phyloP scores from a whole-genome alignment of 2,329 filamentous ascomycete genomes.

The Colletotrichum noveboracense region DNA sequence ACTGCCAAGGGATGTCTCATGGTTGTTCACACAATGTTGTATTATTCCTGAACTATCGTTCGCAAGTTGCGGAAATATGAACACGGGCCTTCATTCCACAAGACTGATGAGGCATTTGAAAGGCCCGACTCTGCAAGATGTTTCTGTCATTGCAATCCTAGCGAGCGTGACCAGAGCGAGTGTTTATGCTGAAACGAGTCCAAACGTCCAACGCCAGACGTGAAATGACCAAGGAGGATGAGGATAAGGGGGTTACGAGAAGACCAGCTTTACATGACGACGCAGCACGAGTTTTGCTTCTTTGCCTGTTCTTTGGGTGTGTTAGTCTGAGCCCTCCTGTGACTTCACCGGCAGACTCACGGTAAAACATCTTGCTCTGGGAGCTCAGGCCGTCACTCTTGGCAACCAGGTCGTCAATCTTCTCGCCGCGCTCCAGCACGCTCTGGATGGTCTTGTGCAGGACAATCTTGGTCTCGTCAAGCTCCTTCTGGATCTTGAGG shows the following conservation, averaged over 20 bases:
- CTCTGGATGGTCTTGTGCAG: slow-evolving; percentile 96
- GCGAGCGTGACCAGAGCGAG: slow-evolving; percentile 12
- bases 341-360: slow-evolving; percentile 46
- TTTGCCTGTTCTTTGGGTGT: slow-evolving; percentile 64
- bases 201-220: slow-evolving; percentile 31
- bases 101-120: not conserved
- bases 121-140: not conserved
- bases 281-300: slow-evolving; percentile 81
- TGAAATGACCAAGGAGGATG: not conserved
- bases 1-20: not conserved
- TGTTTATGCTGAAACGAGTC: slow-evolving; percentile 19
- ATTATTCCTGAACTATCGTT: slow-evolving; percentile 11
- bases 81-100: not conserved
- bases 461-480: slow-evolving; percentile 97
- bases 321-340: not conserved
- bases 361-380: slow-evolving; percentile 98
- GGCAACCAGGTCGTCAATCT: slow-evolving; percentile 90
- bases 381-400: slow-evolving; percentile 92
- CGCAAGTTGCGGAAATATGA: not conserved
- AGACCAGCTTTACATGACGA: slow-evolving; percentile 62
- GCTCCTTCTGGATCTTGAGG: slow-evolving; percentile 92
- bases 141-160: not conserved
- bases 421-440: slow-evolving; percentile 88
- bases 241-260: not conserved
- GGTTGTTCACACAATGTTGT: not conserved